Base-by-base conservation (phyloP, 192 early-diverging fungal species). In the Coemansia sp. region DNA sequence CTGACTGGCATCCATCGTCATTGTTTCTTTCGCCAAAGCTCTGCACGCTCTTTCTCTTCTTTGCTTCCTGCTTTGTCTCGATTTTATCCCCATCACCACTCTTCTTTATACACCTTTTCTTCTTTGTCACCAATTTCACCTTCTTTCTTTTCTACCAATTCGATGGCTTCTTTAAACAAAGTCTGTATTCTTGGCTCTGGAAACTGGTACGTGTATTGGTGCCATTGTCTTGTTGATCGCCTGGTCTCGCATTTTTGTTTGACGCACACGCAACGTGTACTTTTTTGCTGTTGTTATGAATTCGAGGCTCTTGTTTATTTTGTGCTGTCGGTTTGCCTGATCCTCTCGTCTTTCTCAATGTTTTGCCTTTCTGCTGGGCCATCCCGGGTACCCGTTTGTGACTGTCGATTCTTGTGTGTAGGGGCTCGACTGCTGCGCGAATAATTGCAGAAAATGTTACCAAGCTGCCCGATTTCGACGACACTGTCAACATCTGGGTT, bases 401-500 rank as follows among this genome's bases (percentile, higher is more conserved):
- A 7, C 14, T 59, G 32, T 19, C 19, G 49, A 11, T 56, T 63
- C 41, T 53, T 0, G 5, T 56, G 59, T 59, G 37, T 76, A 96
- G 94, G 95, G 97, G 97, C 70, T 90, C 92, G 6, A 94, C 91
- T 17, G 91, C 95, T 64, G 94, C 95, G 8, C 91, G 94, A 79
- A 98, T 99, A 69, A 85, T 98, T 25, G 94, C 93, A 32, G 72
- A 68, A 71, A 99, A 99, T 77, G 92, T 95, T 39, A 69, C 66
- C 13, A 79, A 84, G 65, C 87, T 88, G 45, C 72, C 85, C 46
- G 68, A 69, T 50, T 96, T 95, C 84, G 91, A 95, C 81, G 64
- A 75, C 32, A 84, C 89, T 45, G 94, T 97, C 61, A 88, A 88
- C 58, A 93, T 95, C 90, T 99, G 95, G 95, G 97, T 99, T 17